phyloP scores from a whole-genome alignment of 2,329 filamentous ascomycete genomes.

The Fusarium sp. region DNA sequence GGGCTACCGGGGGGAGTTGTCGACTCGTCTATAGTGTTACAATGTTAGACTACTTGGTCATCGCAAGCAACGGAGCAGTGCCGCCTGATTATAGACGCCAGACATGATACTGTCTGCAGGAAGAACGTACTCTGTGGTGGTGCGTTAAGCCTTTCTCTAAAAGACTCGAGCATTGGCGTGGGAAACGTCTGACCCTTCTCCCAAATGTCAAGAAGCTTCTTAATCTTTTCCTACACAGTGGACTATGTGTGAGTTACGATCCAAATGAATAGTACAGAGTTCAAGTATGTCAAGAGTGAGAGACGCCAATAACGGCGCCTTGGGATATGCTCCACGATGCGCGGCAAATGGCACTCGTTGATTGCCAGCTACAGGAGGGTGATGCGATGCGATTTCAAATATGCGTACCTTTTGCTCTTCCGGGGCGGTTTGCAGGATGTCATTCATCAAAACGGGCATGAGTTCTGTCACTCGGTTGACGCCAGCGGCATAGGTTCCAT shows the following conservation, averaged over 20 bases:
- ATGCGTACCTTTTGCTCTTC: conserved; percentile 95
- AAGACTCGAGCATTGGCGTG: conserved; percentile 76
- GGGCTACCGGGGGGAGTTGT: conserved; percentile 76
- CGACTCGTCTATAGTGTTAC: conserved; percentile 64
- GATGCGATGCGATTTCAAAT: conserved; percentile 34
- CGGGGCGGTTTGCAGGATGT: conserved; percentile 87
- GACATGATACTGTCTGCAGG: conserved; percentile 8
- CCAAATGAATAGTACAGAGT: conserved; percentile 33
- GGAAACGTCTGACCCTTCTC: conserved; percentile 95
- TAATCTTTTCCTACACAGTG: conserved; percentile 85
- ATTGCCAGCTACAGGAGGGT: conserved; percentile 38
- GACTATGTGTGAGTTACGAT: conserved; percentile 53
- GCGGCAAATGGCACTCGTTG: conserved; percentile 23
- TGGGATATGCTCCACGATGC: conserved; percentile 26
- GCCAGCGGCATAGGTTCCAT: conserved; percentile 93
- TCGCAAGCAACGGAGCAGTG: conserved; percentile 3
- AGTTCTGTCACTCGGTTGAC: conserved; percentile 97
- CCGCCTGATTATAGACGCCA: not conserved
- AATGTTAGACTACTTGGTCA: conserved; percentile 51
- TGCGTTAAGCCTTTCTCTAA: conserved; percentile 81
- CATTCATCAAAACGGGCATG: conserved; percentile 92
- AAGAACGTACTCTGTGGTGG: conserved; percentile 69
- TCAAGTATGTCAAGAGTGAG: conserved; percentile 34
- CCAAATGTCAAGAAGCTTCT: conserved; percentile 96
- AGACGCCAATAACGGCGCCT: conserved; percentile 11